Evolutionary conservation across 2,329 filamentous ascomycete genomes (phyloP), one percentile per base, ranked within the genome.

Genomic region (Hysterium pulicare): DNA sequence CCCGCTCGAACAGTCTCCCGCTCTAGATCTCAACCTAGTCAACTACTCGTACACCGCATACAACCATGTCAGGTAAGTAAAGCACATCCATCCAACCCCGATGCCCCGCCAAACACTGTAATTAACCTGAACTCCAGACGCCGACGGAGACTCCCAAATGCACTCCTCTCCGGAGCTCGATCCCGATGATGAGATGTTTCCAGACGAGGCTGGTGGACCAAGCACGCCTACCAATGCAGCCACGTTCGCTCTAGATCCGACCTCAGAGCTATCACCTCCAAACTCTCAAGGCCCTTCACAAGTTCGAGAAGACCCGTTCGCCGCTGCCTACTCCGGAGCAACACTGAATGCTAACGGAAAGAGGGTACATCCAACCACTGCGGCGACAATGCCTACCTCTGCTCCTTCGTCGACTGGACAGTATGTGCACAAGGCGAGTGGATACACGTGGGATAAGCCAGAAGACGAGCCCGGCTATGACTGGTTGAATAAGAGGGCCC

Each of bases 131-230:
- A 26, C 24, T 22, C 38, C 52, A 73, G 76, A 80, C 55, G 61
- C 55, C 52, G 76, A 79, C 60, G 75, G 75, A 33, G 77, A 80
- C 65, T 77, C 73, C 22, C 74, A 73, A 46, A 80, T 80, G 77
- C 70, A 73, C 47, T 77, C 73, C 33, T 58, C 64, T 6, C 54
- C 61, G 33, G 59, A 59, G 17, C 51, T 58, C 31, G 61, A 66
- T 36, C 59, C 47, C 28, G 40, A 42, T 55, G 57, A 64, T 42
- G 61, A 66, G 41, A 64, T 69, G 60, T 73, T 73, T 45, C 70
- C 71, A n/a, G 60, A 62, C 33, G 69, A 72, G 42, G 59, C 58
- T 5, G 47, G 57, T 16, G 66, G 70, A 16, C 59, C 70, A 33
- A 69, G 66, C 44, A 76, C 70, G 30, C 72, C 69, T 22, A 70